A percentile compares a stretch with the other conserved stretches of the same genome.
Evolutionary conservation across 192 early-diverging fungal species (phyloP).

Genomic region (Coemansia sp.): DNA sequence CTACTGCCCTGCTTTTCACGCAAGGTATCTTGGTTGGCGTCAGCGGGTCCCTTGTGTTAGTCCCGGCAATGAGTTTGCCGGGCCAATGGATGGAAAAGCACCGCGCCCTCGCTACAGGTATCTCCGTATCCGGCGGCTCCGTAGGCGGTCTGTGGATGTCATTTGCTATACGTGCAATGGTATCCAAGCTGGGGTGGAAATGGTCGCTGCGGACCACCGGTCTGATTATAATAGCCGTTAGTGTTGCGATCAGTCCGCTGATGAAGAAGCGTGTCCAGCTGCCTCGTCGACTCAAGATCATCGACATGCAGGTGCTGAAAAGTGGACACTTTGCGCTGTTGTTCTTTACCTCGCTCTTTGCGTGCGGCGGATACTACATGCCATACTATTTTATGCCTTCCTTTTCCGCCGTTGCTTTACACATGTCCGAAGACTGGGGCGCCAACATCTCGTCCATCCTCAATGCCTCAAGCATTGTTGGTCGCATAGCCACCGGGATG

Average conservation of each 20-base stretch:
- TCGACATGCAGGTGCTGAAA: conserved; percentile 17
- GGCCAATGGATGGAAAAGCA: conserved; percentile 69
- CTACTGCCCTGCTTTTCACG: conserved; percentile 69
- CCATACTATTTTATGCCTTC: conserved; percentile 16
- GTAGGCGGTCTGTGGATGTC: conserved; percentile 70
- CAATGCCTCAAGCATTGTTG: conserved; percentile 29
- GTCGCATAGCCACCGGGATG: conserved; percentile 21
- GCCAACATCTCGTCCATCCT: conserved; percentile 37
- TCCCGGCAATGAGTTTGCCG: conserved; percentile 57
- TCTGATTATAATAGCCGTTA: conserved; percentile 51
- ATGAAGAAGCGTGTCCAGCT: conserved; percentile 26
- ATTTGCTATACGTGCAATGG: conserved; percentile 57
- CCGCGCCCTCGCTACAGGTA: conserved; percentile 67
- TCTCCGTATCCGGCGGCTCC: conserved; percentile 72
- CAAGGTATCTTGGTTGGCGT: conserved; percentile 76
- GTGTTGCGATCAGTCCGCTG: conserved; percentile 8
- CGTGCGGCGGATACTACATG: conserved; percentile 9
- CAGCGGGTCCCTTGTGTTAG: conserved; percentile 63
- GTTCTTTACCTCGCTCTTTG: conserved; percentile 11
- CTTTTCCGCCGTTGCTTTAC: neutral
- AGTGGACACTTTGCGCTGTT: conserved; percentile 14
- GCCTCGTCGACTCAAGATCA: conserved; percentile 15
- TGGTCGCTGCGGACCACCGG: conserved; percentile 72
- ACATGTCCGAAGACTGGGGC: conserved; percentile 19
- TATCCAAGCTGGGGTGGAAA: conserved; percentile 54